Percentiles rank a stretch among this genome's conserved stretches.
Evolutionary conservation across 208 protist species (phyloP).

Genomic region (Crithidia mellificae): DNA sequence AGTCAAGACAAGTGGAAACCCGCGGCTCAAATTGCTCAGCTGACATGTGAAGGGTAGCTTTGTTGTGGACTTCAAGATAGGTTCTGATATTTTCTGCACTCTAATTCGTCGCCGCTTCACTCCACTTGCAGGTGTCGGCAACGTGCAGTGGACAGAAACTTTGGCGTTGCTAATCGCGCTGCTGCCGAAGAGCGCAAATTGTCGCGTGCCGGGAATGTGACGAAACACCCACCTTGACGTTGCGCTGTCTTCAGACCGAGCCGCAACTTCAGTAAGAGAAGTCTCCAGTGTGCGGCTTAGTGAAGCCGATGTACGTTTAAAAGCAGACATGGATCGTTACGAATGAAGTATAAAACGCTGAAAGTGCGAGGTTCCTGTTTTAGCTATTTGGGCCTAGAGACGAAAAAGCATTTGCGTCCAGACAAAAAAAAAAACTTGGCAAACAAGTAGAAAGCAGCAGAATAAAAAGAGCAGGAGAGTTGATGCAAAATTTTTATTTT

Average conservation of each 20-base stretch:
- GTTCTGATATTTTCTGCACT: no score
- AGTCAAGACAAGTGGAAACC: constrained; percentile 28
- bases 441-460: no score
- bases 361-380: no score
- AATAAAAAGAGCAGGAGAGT: no score
- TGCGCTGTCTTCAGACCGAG: background rate
- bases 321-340: background rate
- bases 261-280: background rate
- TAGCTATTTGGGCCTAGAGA: background rate
- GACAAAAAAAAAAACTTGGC: no score
- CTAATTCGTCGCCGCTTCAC: background rate
- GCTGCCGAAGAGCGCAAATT: constrained; percentile 19
- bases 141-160: constrained; percentile 24
- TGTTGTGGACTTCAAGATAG: background rate
- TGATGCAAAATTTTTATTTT: no score
- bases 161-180: background rate
- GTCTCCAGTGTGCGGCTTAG: background rate
- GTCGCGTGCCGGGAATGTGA: constrained; percentile 18
- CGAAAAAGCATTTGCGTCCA: no score
- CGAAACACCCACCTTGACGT: constrained; percentile 13
- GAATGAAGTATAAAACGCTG: no score
- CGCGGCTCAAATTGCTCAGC: constrained; percentile 33
- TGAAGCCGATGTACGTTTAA: background rate
- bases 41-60: constrained; percentile 33
- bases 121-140: background rate